Conservation (phyloP, 2,329 filamentous ascomycete species). For the Huntiella savannae region DNA sequence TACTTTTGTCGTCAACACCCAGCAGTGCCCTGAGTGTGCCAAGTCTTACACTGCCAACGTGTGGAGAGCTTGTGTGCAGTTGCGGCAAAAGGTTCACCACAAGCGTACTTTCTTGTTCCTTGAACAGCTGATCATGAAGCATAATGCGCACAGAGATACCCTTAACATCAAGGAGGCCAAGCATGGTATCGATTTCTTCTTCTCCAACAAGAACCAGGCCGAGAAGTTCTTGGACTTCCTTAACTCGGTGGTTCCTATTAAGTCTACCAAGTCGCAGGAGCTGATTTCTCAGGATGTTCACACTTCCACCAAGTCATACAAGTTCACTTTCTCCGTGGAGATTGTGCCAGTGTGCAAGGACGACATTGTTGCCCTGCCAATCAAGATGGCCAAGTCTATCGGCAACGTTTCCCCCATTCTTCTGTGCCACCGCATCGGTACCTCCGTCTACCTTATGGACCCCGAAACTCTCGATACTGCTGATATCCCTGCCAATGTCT, state of each 20-base stretch:
- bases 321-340: slow-evolving; percentile 80
- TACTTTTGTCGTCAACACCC: slow-evolving; percentile 71
- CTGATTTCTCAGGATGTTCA: slow-evolving; percentile 87
- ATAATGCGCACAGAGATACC: slow-evolving; percentile 74
- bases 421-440: slow-evolving; percentile 76
- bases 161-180: slow-evolving; percentile 97
- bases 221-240: slow-evolving; percentile 87
- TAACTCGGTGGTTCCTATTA: slow-evolving; percentile 59
- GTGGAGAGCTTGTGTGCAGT: slow-evolving; percentile 84
- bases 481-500: slow-evolving; percentile 63
- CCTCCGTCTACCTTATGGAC: slow-evolving; percentile 74
- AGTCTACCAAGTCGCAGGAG: slow-evolving; percentile 59
- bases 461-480: slow-evolving; percentile 79
- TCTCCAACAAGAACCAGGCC: slow-evolving; percentile 71
- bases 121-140: slow-evolving; percentile 91
- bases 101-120: slow-evolving; percentile 59
- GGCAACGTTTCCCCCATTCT: slow-evolving; percentile 79
- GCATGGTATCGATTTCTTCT: slow-evolving; percentile 94
- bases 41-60: slow-evolving; percentile 96
- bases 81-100: slow-evolving; percentile 90
- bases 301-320: slow-evolving; percentile 79
- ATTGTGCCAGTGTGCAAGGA: slow-evolving; percentile 94
- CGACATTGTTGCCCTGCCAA: slow-evolving; percentile 80
- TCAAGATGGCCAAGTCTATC: slow-evolving; percentile 67
- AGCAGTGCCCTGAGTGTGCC: slow-evolving; percentile 86